Base-by-base conservation (phyloP, 177 flowering plant genomes). In the Vitis hybrid region DNA sequence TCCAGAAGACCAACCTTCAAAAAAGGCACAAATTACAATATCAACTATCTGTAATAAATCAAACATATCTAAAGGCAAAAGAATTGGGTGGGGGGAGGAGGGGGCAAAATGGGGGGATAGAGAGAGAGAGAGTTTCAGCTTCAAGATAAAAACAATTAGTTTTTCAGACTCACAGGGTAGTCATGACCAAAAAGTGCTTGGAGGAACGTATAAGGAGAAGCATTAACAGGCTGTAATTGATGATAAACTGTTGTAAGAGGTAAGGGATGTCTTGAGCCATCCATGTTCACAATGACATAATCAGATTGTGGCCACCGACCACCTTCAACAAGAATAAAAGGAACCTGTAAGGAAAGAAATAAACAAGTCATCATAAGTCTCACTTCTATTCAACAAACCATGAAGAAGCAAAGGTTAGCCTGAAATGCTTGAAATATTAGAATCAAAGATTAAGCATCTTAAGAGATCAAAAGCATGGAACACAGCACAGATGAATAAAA, bases 101-200 rank as follows among this genome's bases (percentile, higher is more conserved):
- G 45, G 45, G 45, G 9, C 4, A 14, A 14, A 14, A 53, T 15
- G 15, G 56, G 7, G 4, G 12, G 56, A 53, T 4, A 14, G 16
- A 14, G 15, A 14, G 16, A 53, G 16, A 13, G 15, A 14, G 16
- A 53, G 56, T 48, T 10, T 16, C 14, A 64, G 15, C 16, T 53
- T 53, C 16, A 14, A 14, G 16, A 13, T 15, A 53, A 15, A 13
- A 10, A 56, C 12, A 68, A 49, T 33, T 67, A 12, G 16, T 33
- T 18, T 21, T 56, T 12, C 26, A 57, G 51, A 86, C 97, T 92
- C 70, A 94, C 98, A 15, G 95, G 95, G 62, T 89, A 91, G 29
- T 88, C 84, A 76, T 88, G 91, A 71, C 97, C 95, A 76, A 92
- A 89, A 68, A 89, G 69, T 39, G 97, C 92, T 79, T 91, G 97